phyloP scores from a whole-genome alignment of 768 basidiomycete species.

The Peribolospora kevripleyi region DNA sequence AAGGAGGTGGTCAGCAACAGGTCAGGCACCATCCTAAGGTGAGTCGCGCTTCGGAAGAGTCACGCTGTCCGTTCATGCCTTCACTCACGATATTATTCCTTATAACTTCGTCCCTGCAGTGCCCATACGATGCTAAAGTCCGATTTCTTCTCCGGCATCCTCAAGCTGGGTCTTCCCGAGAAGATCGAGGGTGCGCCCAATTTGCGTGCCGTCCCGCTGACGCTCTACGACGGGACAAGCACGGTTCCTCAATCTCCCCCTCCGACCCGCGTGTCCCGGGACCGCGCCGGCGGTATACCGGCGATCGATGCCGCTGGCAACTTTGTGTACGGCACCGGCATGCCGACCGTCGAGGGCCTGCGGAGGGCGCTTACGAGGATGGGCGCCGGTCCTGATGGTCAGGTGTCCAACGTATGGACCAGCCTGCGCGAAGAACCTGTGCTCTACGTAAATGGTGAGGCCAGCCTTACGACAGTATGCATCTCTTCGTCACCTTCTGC shows the following conservation, averaged over 20 bases:
- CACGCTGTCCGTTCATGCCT: not conserved
- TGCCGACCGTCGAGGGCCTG: slow-evolving; percentile 80
- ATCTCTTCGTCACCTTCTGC: not conserved
- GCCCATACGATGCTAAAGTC: slow-evolving; percentile 74
- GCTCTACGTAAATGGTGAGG: slow-evolving; percentile 47
- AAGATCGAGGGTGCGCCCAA: slow-evolving; percentile 87
- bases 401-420: slow-evolving; percentile 70
- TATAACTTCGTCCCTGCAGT: slow-evolving; percentile 14
- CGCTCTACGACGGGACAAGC: slow-evolving; percentile 1
- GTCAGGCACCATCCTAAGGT: slow-evolving; percentile 50
- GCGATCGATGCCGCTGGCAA: not conserved
- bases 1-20: slow-evolving; percentile 61
- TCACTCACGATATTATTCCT: too few relatives aligned
- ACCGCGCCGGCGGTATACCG: not conserved
- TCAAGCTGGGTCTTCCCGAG: slow-evolving; percentile 93
- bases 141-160: slow-evolving; percentile 50
- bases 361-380: slow-evolving; percentile 54
- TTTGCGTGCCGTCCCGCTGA: slow-evolving; percentile 55
- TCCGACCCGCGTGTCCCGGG: not conserved
- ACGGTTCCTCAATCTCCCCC: not conserved
- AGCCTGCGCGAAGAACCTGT: slow-evolving; percentile 47
- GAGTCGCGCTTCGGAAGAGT: slow-evolving; percentile 14
- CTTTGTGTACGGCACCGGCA: slow-evolving; percentile 37
- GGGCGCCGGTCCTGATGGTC: slow-evolving; percentile 52
- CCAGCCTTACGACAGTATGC: slow-evolving; percentile 1